Conservation (phyloP, 192 early-diverging fungal genomes). For the Umbelopsis isabellina region DNA sequence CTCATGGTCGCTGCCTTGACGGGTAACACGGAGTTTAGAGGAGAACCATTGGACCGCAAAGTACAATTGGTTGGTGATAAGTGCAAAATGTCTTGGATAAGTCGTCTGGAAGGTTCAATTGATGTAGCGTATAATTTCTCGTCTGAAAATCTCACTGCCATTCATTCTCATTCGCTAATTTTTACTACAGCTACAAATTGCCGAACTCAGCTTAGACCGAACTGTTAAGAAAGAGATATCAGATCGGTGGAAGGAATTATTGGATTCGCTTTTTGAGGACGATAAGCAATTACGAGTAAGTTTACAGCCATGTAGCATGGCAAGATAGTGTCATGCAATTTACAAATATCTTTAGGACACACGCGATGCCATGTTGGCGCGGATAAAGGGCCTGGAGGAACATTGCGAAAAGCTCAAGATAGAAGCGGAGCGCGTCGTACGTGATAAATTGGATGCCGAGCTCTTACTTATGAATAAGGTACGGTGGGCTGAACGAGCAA, state of each 20-base stretch:
- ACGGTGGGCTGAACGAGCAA: neutral
- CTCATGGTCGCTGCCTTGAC: neutral
- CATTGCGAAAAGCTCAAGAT: neutral
- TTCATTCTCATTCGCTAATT: too few relatives aligned
- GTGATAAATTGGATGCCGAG: conserved; percentile 11
- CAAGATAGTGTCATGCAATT: neutral
- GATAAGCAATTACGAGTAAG: neutral
- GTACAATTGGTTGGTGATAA: neutral
- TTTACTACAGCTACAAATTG: conserved; percentile 9
- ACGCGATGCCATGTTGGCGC: neutral
- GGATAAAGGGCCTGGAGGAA: conserved; percentile 15
- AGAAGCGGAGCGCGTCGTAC: neutral
- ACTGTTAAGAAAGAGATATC: neutral
- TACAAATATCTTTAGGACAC: neutral
- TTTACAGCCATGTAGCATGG: neutral
- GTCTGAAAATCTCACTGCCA: neutral
- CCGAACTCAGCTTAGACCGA: neutral
- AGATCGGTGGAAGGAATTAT: neutral
- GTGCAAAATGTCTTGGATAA: conserved; percentile 3
- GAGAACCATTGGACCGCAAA: neutral
- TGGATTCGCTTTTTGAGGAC: neutral
- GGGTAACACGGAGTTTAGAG: conserved; percentile 9
- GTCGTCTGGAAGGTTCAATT: conserved; percentile 16
- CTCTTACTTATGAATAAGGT: conserved; percentile 12
- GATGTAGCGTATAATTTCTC: neutral